A percentile compares a stretch with the other conserved stretches of the same genome.
These are phyloP conservation scores for Asterionellopsis glacialis DNA, from an alignment of 108 stramenopile genomes.

Conservation along the genomic window DNA sequence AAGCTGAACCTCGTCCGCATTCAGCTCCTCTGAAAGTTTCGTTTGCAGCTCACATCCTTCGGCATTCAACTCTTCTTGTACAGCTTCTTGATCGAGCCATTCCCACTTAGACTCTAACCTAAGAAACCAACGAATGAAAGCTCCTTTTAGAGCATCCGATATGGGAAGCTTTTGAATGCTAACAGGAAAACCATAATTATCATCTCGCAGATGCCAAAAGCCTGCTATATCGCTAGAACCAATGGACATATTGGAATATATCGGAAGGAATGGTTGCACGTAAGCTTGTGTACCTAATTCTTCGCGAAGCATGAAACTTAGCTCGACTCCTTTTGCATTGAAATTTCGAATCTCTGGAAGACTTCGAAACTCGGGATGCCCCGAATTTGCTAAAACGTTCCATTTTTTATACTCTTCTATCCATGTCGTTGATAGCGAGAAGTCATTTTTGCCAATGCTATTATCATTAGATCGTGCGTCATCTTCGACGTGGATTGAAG, in stretches of 20 bases:
- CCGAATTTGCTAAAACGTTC: too few relatives aligned
- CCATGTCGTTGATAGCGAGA: too few relatives aligned
- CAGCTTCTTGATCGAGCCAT: neutral
- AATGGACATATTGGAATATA: slow-evolving; percentile 5
- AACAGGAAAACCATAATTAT: slow-evolving; percentile 9
- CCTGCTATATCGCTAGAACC: neutral
- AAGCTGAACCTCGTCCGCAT: neutral
- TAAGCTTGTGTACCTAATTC: neutral
- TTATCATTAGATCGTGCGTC: too few relatives aligned
- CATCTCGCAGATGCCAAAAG: slow-evolving; percentile 8
- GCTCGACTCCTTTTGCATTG: neutral
- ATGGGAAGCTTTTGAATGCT: slow-evolving; percentile 8
- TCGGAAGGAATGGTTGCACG: slow-evolving; percentile 4
- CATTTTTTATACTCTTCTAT: too few relatives aligned
- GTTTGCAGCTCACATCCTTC: neutral
- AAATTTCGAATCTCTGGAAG: neutral
- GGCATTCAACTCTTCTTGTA: neutral
- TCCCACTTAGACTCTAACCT: neutral
- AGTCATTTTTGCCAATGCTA: too few relatives aligned
- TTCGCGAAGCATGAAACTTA: neutral
- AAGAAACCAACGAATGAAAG: neutral
- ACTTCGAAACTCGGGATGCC: neutral
- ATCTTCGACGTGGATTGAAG: too few relatives aligned
- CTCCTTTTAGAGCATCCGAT: slow-evolving; percentile 4
- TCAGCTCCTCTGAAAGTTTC: neutral